phyloP scores from a whole-genome alignment of 2,329 filamentous ascomycete species.

The Sporothrix pallida region DNA sequence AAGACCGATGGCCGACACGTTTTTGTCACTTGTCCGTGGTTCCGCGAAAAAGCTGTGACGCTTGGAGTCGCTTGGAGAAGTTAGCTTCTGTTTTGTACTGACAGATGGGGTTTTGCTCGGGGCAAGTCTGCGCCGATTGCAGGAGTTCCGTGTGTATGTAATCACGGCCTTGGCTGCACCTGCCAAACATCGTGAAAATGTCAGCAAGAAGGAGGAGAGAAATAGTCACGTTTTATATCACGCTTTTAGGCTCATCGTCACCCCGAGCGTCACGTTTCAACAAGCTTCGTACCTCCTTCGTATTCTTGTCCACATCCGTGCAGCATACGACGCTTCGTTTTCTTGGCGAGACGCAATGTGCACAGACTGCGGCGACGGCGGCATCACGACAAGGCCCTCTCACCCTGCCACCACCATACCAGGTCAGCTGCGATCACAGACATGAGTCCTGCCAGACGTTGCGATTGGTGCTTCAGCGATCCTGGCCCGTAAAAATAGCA shows the following conservation, averaged over 20 bases:
- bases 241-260: background rate
- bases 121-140: background rate
- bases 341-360: background rate
- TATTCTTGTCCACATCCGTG: background rate
- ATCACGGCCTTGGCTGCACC: constrained; percentile 10
- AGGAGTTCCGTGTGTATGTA: constrained; percentile 5
- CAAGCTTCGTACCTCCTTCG: background rate
- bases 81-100: background rate
- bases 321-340: background rate
- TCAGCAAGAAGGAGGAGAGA: background rate
- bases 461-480: background rate
- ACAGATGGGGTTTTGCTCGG: background rate
- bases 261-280: background rate
- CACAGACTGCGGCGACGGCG: constrained; percentile 18
- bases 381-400: background rate
- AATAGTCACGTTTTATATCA: constrained; percentile 7
- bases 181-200: background rate
- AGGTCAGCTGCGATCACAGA: background rate
- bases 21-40: background rate
- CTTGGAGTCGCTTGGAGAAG: background rate
- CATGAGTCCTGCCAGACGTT: background rate
- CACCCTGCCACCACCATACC: no score
- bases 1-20: constrained; percentile 7
- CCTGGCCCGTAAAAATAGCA: background rate
- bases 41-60: constrained; percentile 17